These are phyloP conservation scores for Penstemon davidsonii DNA, from an alignment of 257 asterid species.

Conservation along the genomic window DNA sequence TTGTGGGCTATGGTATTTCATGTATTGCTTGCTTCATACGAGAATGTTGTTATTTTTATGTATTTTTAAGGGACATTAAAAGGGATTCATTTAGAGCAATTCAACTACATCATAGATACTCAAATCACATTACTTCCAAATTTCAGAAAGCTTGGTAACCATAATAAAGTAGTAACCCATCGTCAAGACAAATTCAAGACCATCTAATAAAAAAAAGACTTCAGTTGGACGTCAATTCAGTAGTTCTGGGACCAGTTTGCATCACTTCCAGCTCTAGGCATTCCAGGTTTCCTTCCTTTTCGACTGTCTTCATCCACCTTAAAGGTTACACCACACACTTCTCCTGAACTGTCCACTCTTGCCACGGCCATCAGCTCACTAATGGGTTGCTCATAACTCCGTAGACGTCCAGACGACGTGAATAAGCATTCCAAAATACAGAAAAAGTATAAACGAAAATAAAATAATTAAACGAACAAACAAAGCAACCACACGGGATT, in stretches of 20 bases:
- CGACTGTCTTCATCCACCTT: slow-evolving; percentile 69
- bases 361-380: slow-evolving; percentile 30
- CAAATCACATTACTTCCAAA: too few relatives aligned
- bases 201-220: slow-evolving; percentile 27
- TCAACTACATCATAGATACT: too few relatives aligned
- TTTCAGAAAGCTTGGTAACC: background rate
- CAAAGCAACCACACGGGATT: too few relatives aligned
- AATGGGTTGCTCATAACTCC: slow-evolving; percentile 18
- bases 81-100: slow-evolving; percentile 5
- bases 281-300: slow-evolving; percentile 49
- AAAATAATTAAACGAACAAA: too few relatives aligned
- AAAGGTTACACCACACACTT: slow-evolving; percentile 75
- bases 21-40: too few relatives aligned
- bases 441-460: background rate
- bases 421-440: slow-evolving; percentile 18
- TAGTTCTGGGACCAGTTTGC: slow-evolving; percentile 86
- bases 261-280: slow-evolving; percentile 92
- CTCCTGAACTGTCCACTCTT: slow-evolving; percentile 90
- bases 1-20: background rate
- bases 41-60: too few relatives aligned
- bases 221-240: slow-evolving; percentile 31
- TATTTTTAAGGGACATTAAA: slow-evolving; percentile 15
- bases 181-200: slow-evolving; percentile 30
- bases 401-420: slow-evolving; percentile 14
- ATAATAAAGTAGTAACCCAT: background rate